These are phyloP conservation scores for Xylariales sp. DNA, from an alignment of 2,329 filamentous ascomycete species.

Conservation along the genomic window DNA sequence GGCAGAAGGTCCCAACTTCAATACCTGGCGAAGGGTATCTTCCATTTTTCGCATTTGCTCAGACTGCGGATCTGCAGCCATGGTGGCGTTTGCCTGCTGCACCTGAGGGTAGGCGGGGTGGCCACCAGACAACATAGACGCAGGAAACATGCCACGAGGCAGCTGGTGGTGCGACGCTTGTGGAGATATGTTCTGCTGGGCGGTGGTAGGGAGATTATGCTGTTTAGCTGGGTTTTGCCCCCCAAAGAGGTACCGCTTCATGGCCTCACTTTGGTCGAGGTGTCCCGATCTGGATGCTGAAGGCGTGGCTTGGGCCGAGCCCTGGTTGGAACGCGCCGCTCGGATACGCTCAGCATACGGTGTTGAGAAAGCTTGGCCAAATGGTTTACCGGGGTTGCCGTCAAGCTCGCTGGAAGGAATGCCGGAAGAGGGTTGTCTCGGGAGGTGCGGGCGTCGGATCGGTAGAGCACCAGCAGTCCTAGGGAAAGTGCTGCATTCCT, in stretches of 20 bases:
- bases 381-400: constrained; percentile 46
- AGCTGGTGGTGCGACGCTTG: constrained; percentile 9
- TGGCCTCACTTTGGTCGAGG: constrained; percentile 39
- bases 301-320: constrained; percentile 15
- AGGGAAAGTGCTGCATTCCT: constrained; percentile 26
- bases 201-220: constrained; percentile 7
- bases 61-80: constrained; percentile 16
- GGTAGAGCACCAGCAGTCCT: constrained; percentile 26
- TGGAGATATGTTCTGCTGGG: constrained; percentile 6
- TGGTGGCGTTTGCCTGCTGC: constrained; percentile 10
- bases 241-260: constrained; percentile 54
- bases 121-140: constrained; percentile 15
- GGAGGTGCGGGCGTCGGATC: constrained; percentile 25
- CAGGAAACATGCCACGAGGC: constrained; percentile 21
- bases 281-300: constrained; percentile 11
- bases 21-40: constrained; percentile 47
- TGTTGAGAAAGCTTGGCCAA: constrained; percentile 66
- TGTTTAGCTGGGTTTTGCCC: constrained; percentile 17
- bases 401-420: constrained; percentile 69
- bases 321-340: constrained; percentile 39
- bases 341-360: constrained; percentile 59
- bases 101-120: neutral
- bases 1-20: constrained; percentile 36
- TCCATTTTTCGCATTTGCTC: constrained; percentile 47
- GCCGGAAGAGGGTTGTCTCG: constrained; percentile 43